A percentile compares a stretch with the other conserved stretches of the same genome.
Evolutionary conservation across 352 stramenopile genomes (phyloP).

Genomic region (Vaucheria bursata): DNA sequence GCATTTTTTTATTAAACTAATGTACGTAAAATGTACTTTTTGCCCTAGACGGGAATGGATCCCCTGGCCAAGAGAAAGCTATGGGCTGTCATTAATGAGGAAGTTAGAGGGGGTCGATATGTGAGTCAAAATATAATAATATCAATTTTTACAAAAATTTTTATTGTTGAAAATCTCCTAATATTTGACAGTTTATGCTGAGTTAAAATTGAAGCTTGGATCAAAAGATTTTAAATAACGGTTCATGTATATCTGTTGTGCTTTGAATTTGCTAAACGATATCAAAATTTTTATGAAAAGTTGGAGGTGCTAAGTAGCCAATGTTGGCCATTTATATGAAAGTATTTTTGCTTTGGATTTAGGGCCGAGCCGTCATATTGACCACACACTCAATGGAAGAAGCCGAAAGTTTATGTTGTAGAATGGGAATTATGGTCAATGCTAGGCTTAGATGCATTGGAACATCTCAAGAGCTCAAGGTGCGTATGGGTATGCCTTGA

Average conservation of each 20-base stretch:
- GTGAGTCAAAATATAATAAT: neutral
- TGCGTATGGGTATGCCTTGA: too few relatives aligned
- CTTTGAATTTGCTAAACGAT: neutral
- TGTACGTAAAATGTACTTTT: conserved; percentile 34
- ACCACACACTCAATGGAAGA: conserved; percentile 97
- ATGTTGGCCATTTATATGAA: neutral
- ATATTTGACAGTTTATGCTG: neutral
- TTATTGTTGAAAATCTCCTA: neutral
- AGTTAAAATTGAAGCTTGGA: neutral
- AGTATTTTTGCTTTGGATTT: too few relatives aligned
- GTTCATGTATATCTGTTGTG: neutral
- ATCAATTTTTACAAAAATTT: neutral
- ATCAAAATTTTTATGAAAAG: neutral
- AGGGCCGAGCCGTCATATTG: conserved; percentile 72
- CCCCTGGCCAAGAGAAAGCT: conserved; percentile 75
- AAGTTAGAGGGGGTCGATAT: neutral
- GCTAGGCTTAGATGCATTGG: conserved; percentile 88
- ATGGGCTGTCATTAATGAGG: conserved; percentile 54
- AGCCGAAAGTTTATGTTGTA: conserved; percentile 60
- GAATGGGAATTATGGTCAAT: conserved; percentile 90
- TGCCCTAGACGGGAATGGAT: conserved; percentile 66
- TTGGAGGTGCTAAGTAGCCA: neutral
- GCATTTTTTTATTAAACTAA: conserved; percentile 56
- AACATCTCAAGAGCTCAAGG: conserved; percentile 75
- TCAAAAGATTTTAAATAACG: neutral